Base-by-base conservation (phyloP, 2,329 filamentous ascomycete genomes). In the Sclerotinia sclerotiorum region DNA sequence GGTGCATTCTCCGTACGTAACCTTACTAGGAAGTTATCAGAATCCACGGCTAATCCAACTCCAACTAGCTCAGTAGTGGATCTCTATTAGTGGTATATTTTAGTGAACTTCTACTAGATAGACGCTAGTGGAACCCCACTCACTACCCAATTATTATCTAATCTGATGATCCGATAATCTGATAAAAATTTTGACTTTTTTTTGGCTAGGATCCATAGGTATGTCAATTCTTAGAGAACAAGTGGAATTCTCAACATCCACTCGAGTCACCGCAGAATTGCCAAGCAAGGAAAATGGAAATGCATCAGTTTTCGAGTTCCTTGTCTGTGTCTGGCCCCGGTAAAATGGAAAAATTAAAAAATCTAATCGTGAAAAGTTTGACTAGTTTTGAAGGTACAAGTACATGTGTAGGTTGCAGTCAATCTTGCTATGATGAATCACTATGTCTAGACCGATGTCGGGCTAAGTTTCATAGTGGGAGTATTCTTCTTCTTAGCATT, bases 141-240 rank as follows among this genome's bases (percentile, higher is more conserved):
- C 44, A 39, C 55, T n/a, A 19, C 32, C n/a, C 17, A 54, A 42
- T 35, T 24, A 65, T 48, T 69, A 70, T 70, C 69, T 70, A 64
- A 70, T 70, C 69, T 68, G 69, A 70, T 70, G 65, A 70, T 65
- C 62, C 35, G 62, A 56, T 65, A 54, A 65, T 64, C 61, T 64
- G 61, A 64, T 64, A 55, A 55, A 55, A 65, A 44, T 27, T 27
- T 62, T 11, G 13, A 42, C 46, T 11, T 42, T 27, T 32, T 48
- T 32, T 48, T 24, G 46, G 21, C 46, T 62, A 39, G 60, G 19
- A 51, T 39, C 7, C 32, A 3, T 35, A 29, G 29, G 39, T 62
- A 39, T 11, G 21, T 51, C 17, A 49, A 32, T 24, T 27, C 5
- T 35, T n/a, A 11, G 13, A 35, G n/a, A 51, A 35, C 29, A 62